phyloP scores from a whole-genome alignment of 352 stramenopile genomes.

The Phytopythium cucurbitacearum region DNA sequence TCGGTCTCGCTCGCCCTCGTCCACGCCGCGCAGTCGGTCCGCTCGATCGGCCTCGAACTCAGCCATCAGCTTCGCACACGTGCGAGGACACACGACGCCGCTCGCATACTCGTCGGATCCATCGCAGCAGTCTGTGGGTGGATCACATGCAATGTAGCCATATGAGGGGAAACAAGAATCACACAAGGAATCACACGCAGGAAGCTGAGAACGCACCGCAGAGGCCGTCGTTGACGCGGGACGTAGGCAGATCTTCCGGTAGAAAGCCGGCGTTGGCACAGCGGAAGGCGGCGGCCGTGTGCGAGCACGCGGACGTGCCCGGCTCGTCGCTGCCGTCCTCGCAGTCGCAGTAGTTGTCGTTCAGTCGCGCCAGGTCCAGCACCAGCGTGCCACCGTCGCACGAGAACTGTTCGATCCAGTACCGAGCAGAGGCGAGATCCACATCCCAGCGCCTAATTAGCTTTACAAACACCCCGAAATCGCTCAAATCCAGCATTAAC shows the following conservation, averaged over 20 bases:
- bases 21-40: conserved; percentile 65
- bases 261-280: conserved; percentile 81
- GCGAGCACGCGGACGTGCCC: conserved; percentile 80
- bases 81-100: conserved; percentile 38
- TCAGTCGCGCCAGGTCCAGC: conserved; percentile 58
- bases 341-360: conserved; percentile 96
- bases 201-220: conserved; percentile 33
- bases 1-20: conserved; percentile 55
- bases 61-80: conserved; percentile 32
- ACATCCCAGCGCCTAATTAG: no score
- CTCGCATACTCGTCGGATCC: conserved; percentile 77
- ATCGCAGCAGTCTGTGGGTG: conserved; percentile 74
- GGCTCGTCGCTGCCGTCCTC: conserved; percentile 87
- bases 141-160: conserved; percentile 13
- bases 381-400: conserved; percentile 59
- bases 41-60: conserved; percentile 43
- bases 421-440: no score
- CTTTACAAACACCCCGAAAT: no score
- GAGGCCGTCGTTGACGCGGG: conserved; percentile 69
- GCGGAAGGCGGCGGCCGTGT: conserved; percentile 50
- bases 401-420: conserved; percentile 35
- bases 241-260: conserved; percentile 47
- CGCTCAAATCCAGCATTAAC: no score
- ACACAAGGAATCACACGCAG: background rate
- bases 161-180: background rate